Conservation (phyloP, 495 filamentous ascomycete genomes). For the Podospora pseudopauciseta region DNA sequence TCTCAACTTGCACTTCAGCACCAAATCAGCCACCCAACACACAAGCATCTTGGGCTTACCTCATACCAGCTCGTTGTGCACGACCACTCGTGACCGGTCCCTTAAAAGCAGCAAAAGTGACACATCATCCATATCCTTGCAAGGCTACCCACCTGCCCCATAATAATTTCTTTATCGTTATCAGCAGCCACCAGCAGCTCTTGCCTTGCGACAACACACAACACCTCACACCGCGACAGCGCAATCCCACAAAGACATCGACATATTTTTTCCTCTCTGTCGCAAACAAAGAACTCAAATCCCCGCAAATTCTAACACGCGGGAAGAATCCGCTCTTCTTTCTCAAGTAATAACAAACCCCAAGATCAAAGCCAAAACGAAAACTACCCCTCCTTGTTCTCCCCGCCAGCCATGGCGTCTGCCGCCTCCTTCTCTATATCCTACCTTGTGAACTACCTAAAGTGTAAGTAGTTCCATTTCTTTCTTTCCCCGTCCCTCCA, state of each 20-base stretch:
- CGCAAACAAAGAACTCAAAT: not conserved
- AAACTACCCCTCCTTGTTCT: no score
- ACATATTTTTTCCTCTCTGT: not conserved
- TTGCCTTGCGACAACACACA: constrained; percentile 40
- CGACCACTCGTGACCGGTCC: not conserved
- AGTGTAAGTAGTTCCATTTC: not conserved
- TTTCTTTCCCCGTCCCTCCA: not conserved
- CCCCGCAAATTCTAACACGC: not conserved
- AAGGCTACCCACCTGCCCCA: not conserved
- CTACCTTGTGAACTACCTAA: not conserved
- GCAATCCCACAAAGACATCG: constrained; percentile 29
- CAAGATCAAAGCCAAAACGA: not conserved
- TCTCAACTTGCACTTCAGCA: not conserved
- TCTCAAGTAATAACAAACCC: not conserved
- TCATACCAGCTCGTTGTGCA: not conserved
- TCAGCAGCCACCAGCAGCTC: constrained; percentile 13
- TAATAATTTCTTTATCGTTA: not conserved
- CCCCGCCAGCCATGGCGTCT: not conserved
- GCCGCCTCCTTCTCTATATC: not conserved
- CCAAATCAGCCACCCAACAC: not conserved
- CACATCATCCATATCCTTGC: not conserved
- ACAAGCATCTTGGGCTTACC: not conserved
- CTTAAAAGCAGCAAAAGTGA: not conserved
- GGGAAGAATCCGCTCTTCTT: not conserved
- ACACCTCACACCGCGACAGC: constrained; percentile 58